phyloP scores from a whole-genome alignment of 495 filamentous ascomycete genomes.

The Xylaria palmicola region DNA sequence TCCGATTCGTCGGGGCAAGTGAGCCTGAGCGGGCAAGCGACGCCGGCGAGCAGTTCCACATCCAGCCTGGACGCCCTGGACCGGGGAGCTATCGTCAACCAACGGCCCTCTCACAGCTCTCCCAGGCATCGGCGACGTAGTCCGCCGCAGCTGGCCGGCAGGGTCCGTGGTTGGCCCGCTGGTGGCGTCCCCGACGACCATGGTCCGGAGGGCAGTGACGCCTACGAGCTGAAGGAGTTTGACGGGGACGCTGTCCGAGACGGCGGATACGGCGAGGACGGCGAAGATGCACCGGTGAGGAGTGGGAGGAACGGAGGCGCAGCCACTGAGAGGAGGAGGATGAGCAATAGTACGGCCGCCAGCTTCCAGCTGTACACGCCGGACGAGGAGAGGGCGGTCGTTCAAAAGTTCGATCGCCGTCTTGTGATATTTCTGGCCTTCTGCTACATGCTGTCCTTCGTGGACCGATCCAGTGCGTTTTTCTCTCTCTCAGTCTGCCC shows the following conservation, averaged over 20 bases:
- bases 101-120: not conserved
- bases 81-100: not conserved
- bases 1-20: not conserved
- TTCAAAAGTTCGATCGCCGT: slow-evolving; percentile 69
- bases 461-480: slow-evolving; percentile 71
- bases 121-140: not conserved
- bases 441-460: slow-evolving; percentile 78
- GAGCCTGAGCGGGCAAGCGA: slow-evolving; percentile 1
- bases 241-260: not conserved
- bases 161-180: no score
- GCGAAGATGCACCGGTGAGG: not conserved
- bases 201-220: slow-evolving; percentile 19
- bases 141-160: slow-evolving; percentile 16
- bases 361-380: slow-evolving; percentile 66
- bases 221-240: slow-evolving; percentile 17
- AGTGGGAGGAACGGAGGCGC: slow-evolving; percentile 1
- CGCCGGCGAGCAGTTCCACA: not conserved
- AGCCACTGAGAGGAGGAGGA: not conserved
- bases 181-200: slow-evolving; percentile 15
- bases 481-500: not conserved
- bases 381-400: slow-evolving; percentile 70
- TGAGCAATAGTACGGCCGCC: slow-evolving; percentile 41
- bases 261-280: not conserved
- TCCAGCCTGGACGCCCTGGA: not conserved
- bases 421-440: slow-evolving; percentile 78